phyloP scores from a whole-genome alignment of 2,329 filamentous ascomycete species.

The Aspergillus texensis region DNA sequence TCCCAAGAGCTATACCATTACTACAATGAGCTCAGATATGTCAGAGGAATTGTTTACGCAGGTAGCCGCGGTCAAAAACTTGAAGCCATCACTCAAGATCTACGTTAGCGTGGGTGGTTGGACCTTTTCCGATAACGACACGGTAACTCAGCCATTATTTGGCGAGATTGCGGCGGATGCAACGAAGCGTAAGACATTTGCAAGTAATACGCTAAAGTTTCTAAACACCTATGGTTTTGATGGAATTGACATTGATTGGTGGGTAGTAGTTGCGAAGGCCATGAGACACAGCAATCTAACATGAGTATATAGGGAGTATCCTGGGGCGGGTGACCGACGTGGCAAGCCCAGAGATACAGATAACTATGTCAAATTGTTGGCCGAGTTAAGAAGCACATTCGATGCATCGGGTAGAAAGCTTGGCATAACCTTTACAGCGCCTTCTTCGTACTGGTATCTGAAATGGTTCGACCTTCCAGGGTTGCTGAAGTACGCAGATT shows the following conservation, averaged over 20 bases:
- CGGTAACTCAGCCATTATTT: slow-evolving; percentile 24
- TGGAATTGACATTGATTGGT: slow-evolving; percentile 12
- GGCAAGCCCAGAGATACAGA: slow-evolving; percentile 18
- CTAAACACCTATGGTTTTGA: slow-evolving; percentile 38
- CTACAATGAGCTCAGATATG: slow-evolving; percentile 28
- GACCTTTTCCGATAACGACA: slow-evolving; percentile 35
- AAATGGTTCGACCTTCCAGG: slow-evolving; percentile 32
- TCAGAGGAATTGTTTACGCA: slow-evolving; percentile 21
- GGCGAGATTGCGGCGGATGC: slow-evolving; percentile 20
- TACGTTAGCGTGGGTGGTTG: slow-evolving; percentile 48
- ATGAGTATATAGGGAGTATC: slow-evolving; percentile 15
- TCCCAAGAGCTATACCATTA: slow-evolving; percentile 30
- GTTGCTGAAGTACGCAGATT: slow-evolving; percentile 16
- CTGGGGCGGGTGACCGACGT: slow-evolving; percentile 19
- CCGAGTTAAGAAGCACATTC: slow-evolving; percentile 12
- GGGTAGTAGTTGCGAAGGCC: no score
- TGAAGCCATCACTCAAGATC: slow-evolving; percentile 29
- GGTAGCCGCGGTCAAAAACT: slow-evolving; percentile 36
- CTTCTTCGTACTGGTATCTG: slow-evolving; percentile 30
- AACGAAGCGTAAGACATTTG: slow-evolving; percentile 34
- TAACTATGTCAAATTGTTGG: slow-evolving; percentile 21
- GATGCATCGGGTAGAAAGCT: slow-evolving; percentile 8
- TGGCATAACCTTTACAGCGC: slow-evolving; percentile 21
- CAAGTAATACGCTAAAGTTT: slow-evolving; percentile 41
- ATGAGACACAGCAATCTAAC: no score